These are phyloP conservation scores for Yamadazyma tumulicola DNA, from an alignment of 805 yeast genomes.

Conservation along the genomic window DNA sequence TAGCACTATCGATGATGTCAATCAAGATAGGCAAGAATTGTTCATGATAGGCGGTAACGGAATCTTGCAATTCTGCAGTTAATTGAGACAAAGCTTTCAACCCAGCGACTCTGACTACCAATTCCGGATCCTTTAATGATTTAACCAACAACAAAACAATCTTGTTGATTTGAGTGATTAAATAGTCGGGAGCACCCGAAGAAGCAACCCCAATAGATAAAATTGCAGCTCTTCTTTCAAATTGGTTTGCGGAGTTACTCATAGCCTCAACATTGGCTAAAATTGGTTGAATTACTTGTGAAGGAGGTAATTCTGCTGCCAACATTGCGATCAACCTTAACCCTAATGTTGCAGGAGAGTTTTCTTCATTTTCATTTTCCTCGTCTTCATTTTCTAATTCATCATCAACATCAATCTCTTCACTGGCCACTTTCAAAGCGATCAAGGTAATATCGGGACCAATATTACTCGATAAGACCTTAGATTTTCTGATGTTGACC, in stretches of 20 bases:
- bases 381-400: slow-evolving; percentile 79
- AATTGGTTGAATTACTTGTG: slow-evolving; percentile 82
- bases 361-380: slow-evolving; percentile 92
- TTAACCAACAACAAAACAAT: slow-evolving; percentile 67
- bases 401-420: slow-evolving; percentile 69
- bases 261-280: slow-evolving; percentile 58
- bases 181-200: slow-evolving; percentile 92
- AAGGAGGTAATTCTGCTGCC: slow-evolving; percentile 84
- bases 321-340: slow-evolving; percentile 75
- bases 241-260: slow-evolving; percentile 56
- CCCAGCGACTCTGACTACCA: slow-evolving; percentile 81
- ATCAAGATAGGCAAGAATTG: slow-evolving; percentile 82
- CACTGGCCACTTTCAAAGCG: slow-evolving; percentile 75
- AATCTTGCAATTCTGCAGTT: slow-evolving; percentile 80
- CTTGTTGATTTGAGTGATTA: slow-evolving; percentile 69
- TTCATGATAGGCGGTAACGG: slow-evolving; percentile 80
- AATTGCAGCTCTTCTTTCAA: slow-evolving; percentile 84
- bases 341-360: slow-evolving; percentile 72
- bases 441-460: slow-evolving; percentile 77
- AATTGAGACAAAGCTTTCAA: slow-evolving; percentile 74
- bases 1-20: slow-evolving; percentile 79
- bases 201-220: slow-evolving; percentile 78
- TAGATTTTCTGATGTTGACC: slow-evolving; percentile 75
- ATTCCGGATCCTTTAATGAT: slow-evolving; percentile 74
- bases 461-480: slow-evolving; percentile 72